These are phyloP conservation scores for Hortaea werneckii DNA, from an alignment of 2,329 filamentous ascomycete genomes.

Conservation along the genomic window DNA sequence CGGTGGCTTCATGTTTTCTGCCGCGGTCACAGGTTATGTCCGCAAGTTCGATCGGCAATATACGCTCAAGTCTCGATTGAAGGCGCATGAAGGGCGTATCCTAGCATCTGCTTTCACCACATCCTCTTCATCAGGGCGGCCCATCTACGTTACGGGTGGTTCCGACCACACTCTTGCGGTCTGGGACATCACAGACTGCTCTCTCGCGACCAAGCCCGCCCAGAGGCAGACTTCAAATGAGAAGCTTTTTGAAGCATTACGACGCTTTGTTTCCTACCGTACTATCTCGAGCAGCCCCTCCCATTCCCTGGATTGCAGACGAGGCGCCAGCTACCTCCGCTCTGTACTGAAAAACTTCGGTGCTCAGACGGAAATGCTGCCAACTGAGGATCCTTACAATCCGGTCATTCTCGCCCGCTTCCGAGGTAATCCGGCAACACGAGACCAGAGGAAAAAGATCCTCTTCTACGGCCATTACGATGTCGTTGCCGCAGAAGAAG, in stretches of 20 bases:
- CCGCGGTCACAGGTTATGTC: constrained; percentile 69
- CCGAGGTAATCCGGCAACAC: constrained; percentile 58
- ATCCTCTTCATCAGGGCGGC: constrained; percentile 48
- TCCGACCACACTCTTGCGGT: constrained; percentile 85
- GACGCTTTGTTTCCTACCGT: constrained; percentile 82
- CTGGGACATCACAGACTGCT: constrained; percentile 64
- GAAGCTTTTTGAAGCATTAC: constrained; percentile 53
- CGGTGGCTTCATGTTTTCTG: constrained; percentile 76
- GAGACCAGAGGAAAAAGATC: constrained; percentile 66
- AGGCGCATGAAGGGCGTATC: constrained; percentile 78
- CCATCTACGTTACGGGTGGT: constrained; percentile 88
- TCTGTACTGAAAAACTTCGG: constrained; percentile 87
- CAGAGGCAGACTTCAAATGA: constrained; percentile 48
- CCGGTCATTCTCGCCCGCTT: constrained; percentile 92
- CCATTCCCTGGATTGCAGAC: constrained; percentile 82
- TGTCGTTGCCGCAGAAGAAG: constrained; percentile 80
- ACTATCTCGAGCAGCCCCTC: constrained; percentile 81
- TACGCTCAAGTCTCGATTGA: constrained; percentile 66
- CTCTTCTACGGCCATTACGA: constrained; percentile 98
- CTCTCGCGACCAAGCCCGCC: constrained; percentile 33
- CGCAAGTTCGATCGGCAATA: constrained; percentile 73
- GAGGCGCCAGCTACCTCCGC: constrained; percentile 83
- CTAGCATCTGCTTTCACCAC: constrained; percentile 69
- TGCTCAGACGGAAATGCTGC: constrained; percentile 81
- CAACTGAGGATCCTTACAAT: constrained; percentile 67